Evolutionary conservation across 2,329 filamentous ascomycete species (phyloP).

Genomic region (Paradendryphiella salina): DNA sequence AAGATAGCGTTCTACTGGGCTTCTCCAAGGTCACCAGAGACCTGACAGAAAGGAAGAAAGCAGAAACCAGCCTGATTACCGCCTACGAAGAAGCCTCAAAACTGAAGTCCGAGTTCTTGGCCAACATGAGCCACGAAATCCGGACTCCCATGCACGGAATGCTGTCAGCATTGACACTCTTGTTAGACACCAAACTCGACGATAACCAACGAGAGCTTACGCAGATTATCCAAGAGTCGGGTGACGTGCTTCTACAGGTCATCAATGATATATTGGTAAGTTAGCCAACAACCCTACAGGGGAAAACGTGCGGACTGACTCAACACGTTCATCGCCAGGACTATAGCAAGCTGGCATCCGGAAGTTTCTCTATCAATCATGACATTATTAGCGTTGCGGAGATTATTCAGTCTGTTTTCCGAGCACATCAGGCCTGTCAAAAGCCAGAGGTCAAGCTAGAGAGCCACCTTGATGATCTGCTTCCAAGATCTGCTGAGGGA

Average conservation of each 20-base stretch:
- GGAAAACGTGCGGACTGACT: too few relatives aligned
- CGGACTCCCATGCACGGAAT: conserved; percentile 67
- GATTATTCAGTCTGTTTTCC: conserved; percentile 55
- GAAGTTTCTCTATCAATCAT: conserved; percentile 60
- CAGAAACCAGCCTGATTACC: conserved; percentile 59
- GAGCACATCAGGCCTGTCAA: conserved; percentile 54
- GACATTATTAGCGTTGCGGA: conserved; percentile 56
- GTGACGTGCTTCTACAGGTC: conserved; percentile 61
- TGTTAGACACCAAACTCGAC: conserved; percentile 59
- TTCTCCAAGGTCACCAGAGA: conserved; percentile 64
- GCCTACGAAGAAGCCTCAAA: conserved; percentile 66
- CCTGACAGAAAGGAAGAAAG: conserved; percentile 59
- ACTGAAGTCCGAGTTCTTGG: conserved; percentile 64
- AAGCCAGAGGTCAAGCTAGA: conserved; percentile 55
- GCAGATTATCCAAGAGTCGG: conserved; percentile 63
- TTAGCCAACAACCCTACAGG: too few relatives aligned
- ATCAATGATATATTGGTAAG: conserved; percentile 65
- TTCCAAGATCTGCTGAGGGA: conserved; percentile 57
- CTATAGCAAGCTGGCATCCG: conserved; percentile 65
- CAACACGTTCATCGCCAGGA: conserved; percentile 31
- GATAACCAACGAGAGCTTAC: conserved; percentile 61
- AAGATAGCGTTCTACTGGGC: conserved; percentile 57
- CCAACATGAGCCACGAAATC: conserved; percentile 68
- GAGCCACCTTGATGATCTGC: conserved; percentile 50
- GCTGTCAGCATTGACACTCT: conserved; percentile 61